These are phyloP conservation scores for Botrytis galanthina DNA, from an alignment of 2,329 filamentous ascomycete species.

Conservation along the genomic window DNA sequence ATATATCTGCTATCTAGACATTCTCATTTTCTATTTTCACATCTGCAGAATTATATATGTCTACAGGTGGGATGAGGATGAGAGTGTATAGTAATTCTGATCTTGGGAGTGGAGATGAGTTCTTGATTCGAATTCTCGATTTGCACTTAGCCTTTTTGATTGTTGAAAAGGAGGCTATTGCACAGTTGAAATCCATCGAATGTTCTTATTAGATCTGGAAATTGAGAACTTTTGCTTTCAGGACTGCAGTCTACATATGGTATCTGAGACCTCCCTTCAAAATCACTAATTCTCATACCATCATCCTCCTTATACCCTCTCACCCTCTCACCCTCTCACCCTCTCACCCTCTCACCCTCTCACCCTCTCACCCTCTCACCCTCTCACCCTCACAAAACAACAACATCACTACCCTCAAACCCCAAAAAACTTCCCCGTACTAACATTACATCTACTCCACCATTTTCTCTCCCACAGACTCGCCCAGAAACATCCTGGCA, in stretches of 20 bases:
- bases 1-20: no score
- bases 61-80: no score
- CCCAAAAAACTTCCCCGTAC: constrained; percentile 59
- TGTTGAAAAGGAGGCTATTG: rapidly evolving
- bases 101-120: no score
- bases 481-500: constrained; percentile 51
- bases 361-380: neutral
- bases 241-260: neutral
- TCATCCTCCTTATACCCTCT: neutral
- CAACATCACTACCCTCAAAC: neutral
- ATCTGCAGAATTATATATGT: no score
- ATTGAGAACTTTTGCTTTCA: rapidly evolving
- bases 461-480: constrained; percentile 44
- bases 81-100: no score
- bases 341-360: no score
- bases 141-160: neutral
- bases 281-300: no score
- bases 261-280: neutral
- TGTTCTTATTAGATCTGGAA: neutral
- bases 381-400: no score
- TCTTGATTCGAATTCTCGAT: no score
- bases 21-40: rapidly evolving
- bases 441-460: constrained; percentile 68
- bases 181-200: neutral
- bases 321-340: neutral